A percentile compares a stretch with the other conserved stretches of the same genome.
phyloP scores from a whole-genome alignment of 495 filamentous ascomycete genomes.

The Hypoxylon crocopeplum region DNA sequence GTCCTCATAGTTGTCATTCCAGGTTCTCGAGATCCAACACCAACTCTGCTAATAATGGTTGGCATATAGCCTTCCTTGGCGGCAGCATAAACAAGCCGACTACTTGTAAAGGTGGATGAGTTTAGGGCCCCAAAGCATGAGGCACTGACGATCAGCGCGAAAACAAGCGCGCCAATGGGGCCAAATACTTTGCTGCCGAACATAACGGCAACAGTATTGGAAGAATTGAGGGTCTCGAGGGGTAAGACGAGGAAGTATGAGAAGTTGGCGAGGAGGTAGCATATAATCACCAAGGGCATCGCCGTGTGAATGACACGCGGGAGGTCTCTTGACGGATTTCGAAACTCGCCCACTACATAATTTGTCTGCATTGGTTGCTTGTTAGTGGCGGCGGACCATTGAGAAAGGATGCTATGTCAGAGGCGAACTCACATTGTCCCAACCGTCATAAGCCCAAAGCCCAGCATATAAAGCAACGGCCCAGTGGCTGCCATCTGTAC shows the following conservation, averaged over 20 bases:
- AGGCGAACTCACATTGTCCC: slow-evolving; percentile 86
- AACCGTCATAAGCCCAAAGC: slow-evolving; percentile 97
- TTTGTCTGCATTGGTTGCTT: slow-evolving; percentile 69
- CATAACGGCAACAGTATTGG: slow-evolving; percentile 91
- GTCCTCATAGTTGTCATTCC: slow-evolving; percentile 57
- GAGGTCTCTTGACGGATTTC: slow-evolving; percentile 86
- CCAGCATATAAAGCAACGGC: slow-evolving; percentile 94
- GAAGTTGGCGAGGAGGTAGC: slow-evolving; percentile 89
- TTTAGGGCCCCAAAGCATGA: slow-evolving; percentile 94
- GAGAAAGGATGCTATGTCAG: not conserved
- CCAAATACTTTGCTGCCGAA: slow-evolving; percentile 94
- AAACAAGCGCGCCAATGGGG: slow-evolving; percentile 75
- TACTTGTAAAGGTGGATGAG: slow-evolving; percentile 91
- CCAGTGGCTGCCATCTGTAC: slow-evolving; percentile 77
- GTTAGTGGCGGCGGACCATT: slow-evolving; percentile 17
- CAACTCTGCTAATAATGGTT: slow-evolving; percentile 80
- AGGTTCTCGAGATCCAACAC: slow-evolving; percentile 60
- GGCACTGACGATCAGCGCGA: slow-evolving; percentile 87
- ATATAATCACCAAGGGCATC: slow-evolving; percentile 91
- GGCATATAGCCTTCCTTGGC: slow-evolving; percentile 96
- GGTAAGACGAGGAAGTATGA: slow-evolving; percentile 97
- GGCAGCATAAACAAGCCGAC: slow-evolving; percentile 90
- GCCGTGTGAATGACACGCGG: slow-evolving; percentile 96
- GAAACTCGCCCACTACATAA: slow-evolving; percentile 96
- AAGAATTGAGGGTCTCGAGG: slow-evolving; percentile 74